A percentile compares a stretch with the other conserved stretches of the same genome.
These are phyloP conservation scores for Phytophthora melonis DNA, from an alignment of 352 stramenopile genomes.

Conservation along the genomic window DNA sequence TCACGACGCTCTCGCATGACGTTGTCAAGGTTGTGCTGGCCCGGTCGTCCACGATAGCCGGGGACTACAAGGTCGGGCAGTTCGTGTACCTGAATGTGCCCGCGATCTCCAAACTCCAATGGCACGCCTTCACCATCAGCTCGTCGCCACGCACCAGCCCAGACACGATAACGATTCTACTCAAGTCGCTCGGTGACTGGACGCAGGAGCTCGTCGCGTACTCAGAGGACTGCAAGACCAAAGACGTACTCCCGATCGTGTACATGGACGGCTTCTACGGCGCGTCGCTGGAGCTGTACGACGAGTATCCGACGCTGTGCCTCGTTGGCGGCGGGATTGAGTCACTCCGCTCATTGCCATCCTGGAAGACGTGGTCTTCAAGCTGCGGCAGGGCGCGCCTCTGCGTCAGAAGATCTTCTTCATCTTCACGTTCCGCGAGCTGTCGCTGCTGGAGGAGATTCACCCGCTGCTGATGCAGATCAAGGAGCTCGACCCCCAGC, in stretches of 20 bases:
- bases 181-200: background rate
- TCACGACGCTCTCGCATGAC: background rate
- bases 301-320: background rate
- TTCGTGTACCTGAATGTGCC: slow-evolving; percentile 5
- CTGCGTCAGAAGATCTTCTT: background rate
- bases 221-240: background rate
- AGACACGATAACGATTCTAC: background rate
- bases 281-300: slow-evolving; percentile 1
- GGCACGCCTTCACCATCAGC: background rate
- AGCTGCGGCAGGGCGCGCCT: background rate
- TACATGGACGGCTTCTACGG: slow-evolving; percentile 1
- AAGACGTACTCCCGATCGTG: background rate
- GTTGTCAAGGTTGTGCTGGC: background rate
- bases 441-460: background rate
- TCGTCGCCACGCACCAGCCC: slow-evolving; percentile 1
- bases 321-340: background rate
- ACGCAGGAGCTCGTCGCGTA: background rate
- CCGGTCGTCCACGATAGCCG: slow-evolving; percentile 5
- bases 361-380: background rate
- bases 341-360: background rate
- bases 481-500: background rate
- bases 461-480: background rate
- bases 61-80: background rate
- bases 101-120: slow-evolving; percentile 1
- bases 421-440: slow-evolving; percentile 1